Conservation (phyloP, 2,329 filamentous ascomycete species). For the Lizonia empirigonia region DNA sequence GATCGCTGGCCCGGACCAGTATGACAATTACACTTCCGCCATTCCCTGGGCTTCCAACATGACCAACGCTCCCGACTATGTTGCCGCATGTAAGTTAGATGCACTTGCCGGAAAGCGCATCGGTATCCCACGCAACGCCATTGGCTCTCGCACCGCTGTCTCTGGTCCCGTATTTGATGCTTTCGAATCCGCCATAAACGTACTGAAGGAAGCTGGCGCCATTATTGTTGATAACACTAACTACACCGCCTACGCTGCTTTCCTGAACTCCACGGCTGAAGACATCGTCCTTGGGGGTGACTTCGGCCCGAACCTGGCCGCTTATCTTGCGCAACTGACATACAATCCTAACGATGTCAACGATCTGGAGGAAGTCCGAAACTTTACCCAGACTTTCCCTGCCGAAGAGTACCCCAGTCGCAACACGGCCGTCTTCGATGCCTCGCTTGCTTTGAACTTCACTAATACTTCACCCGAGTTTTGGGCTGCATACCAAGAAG, state of each 20-base stretch:
- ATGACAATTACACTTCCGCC: slow-evolving; percentile 63
- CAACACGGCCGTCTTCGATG: slow-evolving; percentile 64
- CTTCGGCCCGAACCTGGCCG: slow-evolving; percentile 62
- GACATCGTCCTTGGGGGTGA: slow-evolving; percentile 61
- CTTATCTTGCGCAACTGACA: slow-evolving; percentile 62
- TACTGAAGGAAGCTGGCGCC: slow-evolving; percentile 63
- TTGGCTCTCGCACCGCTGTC: slow-evolving; percentile 48
- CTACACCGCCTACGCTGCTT: slow-evolving; percentile 60
- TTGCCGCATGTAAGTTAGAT: slow-evolving; percentile 60
- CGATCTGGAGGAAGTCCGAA: slow-evolving; percentile 57
- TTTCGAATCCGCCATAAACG: slow-evolving; percentile 61
- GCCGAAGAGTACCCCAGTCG: slow-evolving; percentile 65
- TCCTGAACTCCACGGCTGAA: slow-evolving; percentile 48
- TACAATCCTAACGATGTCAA: slow-evolving; percentile 64
- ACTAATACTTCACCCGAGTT: slow-evolving; percentile 63
- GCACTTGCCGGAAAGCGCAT: slow-evolving; percentile 64
- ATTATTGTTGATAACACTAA: slow-evolving; percentile 65
- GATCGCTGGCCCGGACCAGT: slow-evolving; percentile 61
- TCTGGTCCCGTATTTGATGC: slow-evolving; percentile 54
- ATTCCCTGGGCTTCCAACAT: slow-evolving; percentile 56
- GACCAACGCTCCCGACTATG: slow-evolving; percentile 59
- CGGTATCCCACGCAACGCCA: slow-evolving; percentile 66
- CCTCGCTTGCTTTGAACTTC: slow-evolving; percentile 57
- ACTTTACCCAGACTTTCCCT: slow-evolving; percentile 60
- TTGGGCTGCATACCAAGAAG: slow-evolving; percentile 62